phyloP scores from a whole-genome alignment of 495 filamentous ascomycete species.

The Aspergillus affinis region DNA sequence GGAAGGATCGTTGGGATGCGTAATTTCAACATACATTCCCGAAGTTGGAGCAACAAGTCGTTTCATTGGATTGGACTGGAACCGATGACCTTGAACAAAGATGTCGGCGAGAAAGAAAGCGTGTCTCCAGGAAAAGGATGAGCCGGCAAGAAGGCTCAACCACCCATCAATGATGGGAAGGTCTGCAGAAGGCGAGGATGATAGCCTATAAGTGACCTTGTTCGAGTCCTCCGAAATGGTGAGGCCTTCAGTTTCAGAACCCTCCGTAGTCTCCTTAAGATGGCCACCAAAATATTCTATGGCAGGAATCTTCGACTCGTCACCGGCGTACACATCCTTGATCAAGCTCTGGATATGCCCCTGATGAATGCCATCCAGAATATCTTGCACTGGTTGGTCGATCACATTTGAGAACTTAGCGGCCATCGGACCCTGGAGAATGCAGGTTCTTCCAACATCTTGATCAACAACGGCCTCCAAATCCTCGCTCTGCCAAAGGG shows the following conservation, averaged over 20 bases:
- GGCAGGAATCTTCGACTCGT: slow-evolving; percentile 72
- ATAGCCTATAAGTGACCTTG: slow-evolving; percentile 79
- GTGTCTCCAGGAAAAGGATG: slow-evolving; percentile 82
- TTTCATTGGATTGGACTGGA: slow-evolving; percentile 93
- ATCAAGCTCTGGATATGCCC: slow-evolving; percentile 78
- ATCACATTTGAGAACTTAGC: slow-evolving; percentile 84
- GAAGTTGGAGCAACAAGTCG: slow-evolving; percentile 81
- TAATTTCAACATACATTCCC: slow-evolving; percentile 86
- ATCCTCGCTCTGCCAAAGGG: slow-evolving; percentile 98
- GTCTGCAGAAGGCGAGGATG: slow-evolving; percentile 62
- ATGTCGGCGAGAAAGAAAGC: slow-evolving; percentile 97
- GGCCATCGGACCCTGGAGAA: slow-evolving; percentile 92
- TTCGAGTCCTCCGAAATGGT: slow-evolving; percentile 69
- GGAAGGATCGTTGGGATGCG: slow-evolving; percentile 70
- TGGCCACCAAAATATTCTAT: slow-evolving; percentile 95
- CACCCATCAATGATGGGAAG: slow-evolving; percentile 80
- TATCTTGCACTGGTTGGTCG: slow-evolving; percentile 91
- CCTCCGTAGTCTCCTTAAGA: slow-evolving; percentile 52
- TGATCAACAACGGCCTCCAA: slow-evolving; percentile 92
- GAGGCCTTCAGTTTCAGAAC: slow-evolving; percentile 76
- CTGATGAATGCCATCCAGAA: slow-evolving; percentile 85
- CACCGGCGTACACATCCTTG: slow-evolving; percentile 73
- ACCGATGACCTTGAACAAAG: slow-evolving; percentile 91
- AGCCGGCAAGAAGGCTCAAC: slow-evolving; percentile 86
- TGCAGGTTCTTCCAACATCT: slow-evolving; percentile 92